Base-by-base conservation (phyloP, 2,329 filamentous ascomycete genomes). In the Coccinonectria pachysandricola region DNA sequence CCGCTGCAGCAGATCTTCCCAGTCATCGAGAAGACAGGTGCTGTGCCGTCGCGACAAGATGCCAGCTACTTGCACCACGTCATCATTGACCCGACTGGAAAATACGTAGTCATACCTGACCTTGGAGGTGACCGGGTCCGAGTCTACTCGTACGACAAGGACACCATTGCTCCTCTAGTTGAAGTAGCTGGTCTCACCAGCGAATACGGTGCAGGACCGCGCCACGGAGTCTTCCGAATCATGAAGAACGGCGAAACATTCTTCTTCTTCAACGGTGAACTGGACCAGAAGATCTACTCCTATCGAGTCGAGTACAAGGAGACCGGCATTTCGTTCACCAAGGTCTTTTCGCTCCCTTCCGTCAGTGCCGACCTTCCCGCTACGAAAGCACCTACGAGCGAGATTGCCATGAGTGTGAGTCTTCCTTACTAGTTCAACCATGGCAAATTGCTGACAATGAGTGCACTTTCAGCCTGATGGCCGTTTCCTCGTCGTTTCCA, bases 381-480 rank as follows among this genome's bases (percentile, higher is more conserved):
- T 0, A 42, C 34, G 4, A 32, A 22, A 4, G 42, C 42, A 4
- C 42, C 42, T 2, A 36, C 42, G 2, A 45, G 42, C 6, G 42
- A 43, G 15, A 45, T 45, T 6, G 28, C 37, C 2, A 31, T 45
- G 32, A 45, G 42, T 10, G 42, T 42, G 21, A 42, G 42, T 30
- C 0, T 7, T 10, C 9, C 4, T 7, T 2, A 5, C 5, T 3
- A 4, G 1, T 2, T 2, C 5, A 8, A 1, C 4, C 2, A 2
- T 3, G 3, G 1, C 6, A 5, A 2, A 9, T 17, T 14, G 5
- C 17, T 36, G 3, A 36, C 11, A 4, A n/a, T n/a, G n/a, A n/a
- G n/a, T n/a, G 5, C 3, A 3, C 1, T 9, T 6, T 2, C 6
- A 45, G 42, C 42, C 42, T 0, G 42, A 45, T 6, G 17, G 32